Percentiles rank a stretch among this genome's conserved stretches.
Evolutionary conservation across 1,284 basidiomycete genomes (phyloP).

Genomic region (Sparassis latifolia): DNA sequence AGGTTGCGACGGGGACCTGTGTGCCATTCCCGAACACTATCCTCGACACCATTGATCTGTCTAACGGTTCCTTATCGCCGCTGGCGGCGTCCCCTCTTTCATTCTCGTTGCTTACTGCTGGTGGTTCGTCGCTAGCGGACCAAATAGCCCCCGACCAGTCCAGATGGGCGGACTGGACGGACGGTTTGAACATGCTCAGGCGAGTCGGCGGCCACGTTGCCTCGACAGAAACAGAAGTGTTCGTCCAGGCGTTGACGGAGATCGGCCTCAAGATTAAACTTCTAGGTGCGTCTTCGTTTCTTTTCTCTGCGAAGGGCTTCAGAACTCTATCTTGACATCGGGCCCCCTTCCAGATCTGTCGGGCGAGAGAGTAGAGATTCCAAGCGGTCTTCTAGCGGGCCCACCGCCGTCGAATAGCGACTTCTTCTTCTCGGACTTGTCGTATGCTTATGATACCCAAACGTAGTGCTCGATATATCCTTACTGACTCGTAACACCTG

Average conservation of each 20-base stretch:
- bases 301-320: background rate
- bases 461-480: slow-evolving; percentile 1
- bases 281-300: slow-evolving; percentile 50
- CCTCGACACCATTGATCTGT: slow-evolving; percentile 51
- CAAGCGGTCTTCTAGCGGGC: slow-evolving; percentile 63
- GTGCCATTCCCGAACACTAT: slow-evolving; percentile 53
- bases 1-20: slow-evolving; percentile 77
- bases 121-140: slow-evolving; percentile 77
- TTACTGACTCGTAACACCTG: background rate
- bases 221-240: slow-evolving; percentile 80
- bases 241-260: slow-evolving; percentile 84
- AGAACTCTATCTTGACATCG: slow-evolving; percentile 1
- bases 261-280: slow-evolving; percentile 93
- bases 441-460: slow-evolving; percentile 26
- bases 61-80: slow-evolving; percentile 37
- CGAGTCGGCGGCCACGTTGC: slow-evolving; percentile 75
- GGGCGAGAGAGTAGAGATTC: slow-evolving; percentile 89
- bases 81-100: slow-evolving; percentile 63
- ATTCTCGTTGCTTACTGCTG: slow-evolving; percentile 72
- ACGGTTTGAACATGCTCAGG: slow-evolving; percentile 86
- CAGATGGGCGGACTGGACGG: slow-evolving; percentile 93
- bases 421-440: slow-evolving; percentile 80
- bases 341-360: slow-evolving; percentile 60
- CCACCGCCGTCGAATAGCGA: slow-evolving; percentile 75
- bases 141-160: slow-evolving; percentile 82